These are phyloP conservation scores for Saccharomycopsis javanensis DNA, from an alignment of 805 yeast genomes.

Conservation along the genomic window DNA sequence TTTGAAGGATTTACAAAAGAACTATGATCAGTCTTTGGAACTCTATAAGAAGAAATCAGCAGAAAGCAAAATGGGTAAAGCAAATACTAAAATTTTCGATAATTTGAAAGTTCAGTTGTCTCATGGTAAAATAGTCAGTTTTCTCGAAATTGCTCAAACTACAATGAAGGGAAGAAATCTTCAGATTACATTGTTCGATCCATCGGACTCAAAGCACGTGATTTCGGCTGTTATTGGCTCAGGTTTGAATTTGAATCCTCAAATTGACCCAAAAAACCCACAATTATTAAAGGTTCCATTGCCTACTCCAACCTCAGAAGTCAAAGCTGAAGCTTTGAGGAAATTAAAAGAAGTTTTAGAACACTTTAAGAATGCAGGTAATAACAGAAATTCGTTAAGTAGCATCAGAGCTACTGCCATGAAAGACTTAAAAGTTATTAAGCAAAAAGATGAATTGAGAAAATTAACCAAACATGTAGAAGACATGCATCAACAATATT, in stretches of 20 bases:
- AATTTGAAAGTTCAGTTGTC: conserved; percentile 41
- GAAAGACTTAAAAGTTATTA: conserved; percentile 41
- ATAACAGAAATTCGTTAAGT: conserved; percentile 39
- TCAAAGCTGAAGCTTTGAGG: conserved; percentile 44
- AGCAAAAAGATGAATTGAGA: conserved; percentile 50
- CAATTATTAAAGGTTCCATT: conserved; percentile 65
- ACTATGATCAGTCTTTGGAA: conserved; percentile 41
- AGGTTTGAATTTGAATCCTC: conserved; percentile 70
- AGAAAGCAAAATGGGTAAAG: conserved; percentile 59
- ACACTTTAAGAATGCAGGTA: conserved; percentile 41
- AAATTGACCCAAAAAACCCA: conserved; percentile 58
- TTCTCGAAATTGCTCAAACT: conserved; percentile 63
- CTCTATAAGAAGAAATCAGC: conserved; percentile 45
- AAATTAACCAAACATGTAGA: conserved; percentile 56
- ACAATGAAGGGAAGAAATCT: conserved; percentile 51
- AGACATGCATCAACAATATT: conserved; percentile 54
- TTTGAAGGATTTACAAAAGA: conserved; percentile 30
- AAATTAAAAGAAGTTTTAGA: conserved; percentile 61
- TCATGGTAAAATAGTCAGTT: conserved; percentile 37
- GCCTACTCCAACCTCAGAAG: conserved; percentile 66
- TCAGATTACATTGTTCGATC: conserved; percentile 80
- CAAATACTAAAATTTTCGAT: conserved; percentile 60
- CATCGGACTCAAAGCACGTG: conserved; percentile 57
- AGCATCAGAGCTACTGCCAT: conserved; percentile 49
- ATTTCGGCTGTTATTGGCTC: conserved; percentile 62